Conservation (phyloP, 140 eudicot species). For the Anethum foeniculum region DNA sequence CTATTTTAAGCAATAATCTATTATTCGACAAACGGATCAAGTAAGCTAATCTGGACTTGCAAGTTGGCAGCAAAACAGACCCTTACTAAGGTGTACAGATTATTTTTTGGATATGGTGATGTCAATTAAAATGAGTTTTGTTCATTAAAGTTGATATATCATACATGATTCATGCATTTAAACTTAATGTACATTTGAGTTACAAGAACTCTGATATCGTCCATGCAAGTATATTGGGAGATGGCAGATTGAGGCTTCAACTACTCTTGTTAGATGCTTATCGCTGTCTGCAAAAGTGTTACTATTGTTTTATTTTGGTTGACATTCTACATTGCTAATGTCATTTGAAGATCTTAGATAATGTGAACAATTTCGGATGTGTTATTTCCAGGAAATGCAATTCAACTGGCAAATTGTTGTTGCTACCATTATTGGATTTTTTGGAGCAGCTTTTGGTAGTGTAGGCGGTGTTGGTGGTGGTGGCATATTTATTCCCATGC, state of each 20-base stretch:
- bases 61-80: neutral
- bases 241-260: neutral
- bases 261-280: neutral
- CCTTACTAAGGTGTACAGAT: neutral
- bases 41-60: neutral
- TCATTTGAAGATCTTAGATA: neutral
- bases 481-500: constrained; percentile 27
- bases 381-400: constrained; percentile 16
- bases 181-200: neutral
- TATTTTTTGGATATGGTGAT: neutral
- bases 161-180: neutral
- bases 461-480: constrained; percentile 29
- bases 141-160: neutral
- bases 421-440: constrained; percentile 18
- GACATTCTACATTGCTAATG: neutral
- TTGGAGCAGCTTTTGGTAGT: constrained; percentile 25
- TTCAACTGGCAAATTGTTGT: constrained; percentile 21
- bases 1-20: neutral
- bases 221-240: neutral
- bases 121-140: neutral
- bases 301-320: neutral
- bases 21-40: neutral
- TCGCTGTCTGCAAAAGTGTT: neutral
- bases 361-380: neutral
- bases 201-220: neutral